Conservation (phyloP, 768 basidiomycete genomes). For the Pluteus cervinus region DNA sequence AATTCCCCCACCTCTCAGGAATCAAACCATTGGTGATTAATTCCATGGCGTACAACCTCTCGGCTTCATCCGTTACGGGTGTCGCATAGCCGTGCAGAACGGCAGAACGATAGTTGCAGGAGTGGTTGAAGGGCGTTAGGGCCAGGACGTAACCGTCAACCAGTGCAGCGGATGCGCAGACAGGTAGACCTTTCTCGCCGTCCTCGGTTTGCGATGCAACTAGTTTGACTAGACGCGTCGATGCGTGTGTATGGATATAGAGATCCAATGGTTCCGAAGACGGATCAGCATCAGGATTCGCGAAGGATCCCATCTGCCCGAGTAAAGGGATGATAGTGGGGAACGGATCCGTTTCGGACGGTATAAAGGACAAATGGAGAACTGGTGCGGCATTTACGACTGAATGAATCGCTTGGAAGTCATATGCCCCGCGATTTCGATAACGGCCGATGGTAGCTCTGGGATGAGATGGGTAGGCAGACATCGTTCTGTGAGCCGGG, state of each 20-base stretch:
- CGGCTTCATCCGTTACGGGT: conserved; percentile 12
- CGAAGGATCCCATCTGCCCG: conserved; percentile 16
- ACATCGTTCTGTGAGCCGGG: too few species aligned
- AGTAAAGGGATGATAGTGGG: conserved; percentile 21
- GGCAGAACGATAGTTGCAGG: conserved; percentile 21
- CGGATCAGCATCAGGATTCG: conserved; percentile 1
- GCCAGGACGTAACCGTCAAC: conserved; percentile 22
- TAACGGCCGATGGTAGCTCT: too few species aligned
- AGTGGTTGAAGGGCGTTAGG: conserved; percentile 22
- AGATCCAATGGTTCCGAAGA: conserved; percentile 10
- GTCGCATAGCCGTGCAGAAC: conserved; percentile 19
- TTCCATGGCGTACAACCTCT: conserved; percentile 18
- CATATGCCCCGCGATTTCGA: too few species aligned
- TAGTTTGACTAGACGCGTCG: conserved; percentile 16
- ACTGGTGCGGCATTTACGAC: conserved; percentile 18
- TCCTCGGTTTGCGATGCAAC: conserved; percentile 9
- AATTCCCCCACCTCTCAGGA: conserved; percentile 16
- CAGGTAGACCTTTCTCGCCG: conserved; percentile 14
- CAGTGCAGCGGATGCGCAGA: conserved; percentile 19
- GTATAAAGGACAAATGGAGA: conserved; percentile 20
- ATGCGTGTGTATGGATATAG: conserved; percentile 18
- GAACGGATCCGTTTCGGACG: conserved; percentile 19
- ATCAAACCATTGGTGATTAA: conserved; percentile 18
- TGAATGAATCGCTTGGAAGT: conserved; percentile 15
- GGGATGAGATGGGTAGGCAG: too few species aligned